Conservation (phyloP, 2,329 filamentous ascomycete genomes). For the Chlorencoelia australis region DNA sequence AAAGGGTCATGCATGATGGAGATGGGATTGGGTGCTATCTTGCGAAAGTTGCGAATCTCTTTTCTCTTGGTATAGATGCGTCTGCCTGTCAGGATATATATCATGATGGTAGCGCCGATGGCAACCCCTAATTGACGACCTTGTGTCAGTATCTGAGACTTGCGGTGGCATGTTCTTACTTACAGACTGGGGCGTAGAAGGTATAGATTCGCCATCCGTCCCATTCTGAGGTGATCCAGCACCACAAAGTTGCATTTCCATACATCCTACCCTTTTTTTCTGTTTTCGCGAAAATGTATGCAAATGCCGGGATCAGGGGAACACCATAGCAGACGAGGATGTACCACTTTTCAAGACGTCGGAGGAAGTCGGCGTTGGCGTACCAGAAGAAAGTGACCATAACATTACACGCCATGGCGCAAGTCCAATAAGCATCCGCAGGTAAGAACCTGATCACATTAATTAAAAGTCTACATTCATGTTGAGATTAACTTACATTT, state of each 20-base stretch:
- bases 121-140: slow-evolving; percentile 40
- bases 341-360: slow-evolving; percentile 61
- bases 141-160: too few species aligned
- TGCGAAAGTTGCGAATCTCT: too few species aligned
- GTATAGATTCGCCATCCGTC: slow-evolving; percentile 62
- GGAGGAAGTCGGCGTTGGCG: slow-evolving; percentile 54
- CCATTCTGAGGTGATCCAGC: slow-evolving; percentile 61
- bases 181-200: slow-evolving; percentile 68
- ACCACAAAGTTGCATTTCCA: slow-evolving; percentile 70
- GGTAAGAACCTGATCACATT: slow-evolving; percentile 81
- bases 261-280: slow-evolving; percentile 50
- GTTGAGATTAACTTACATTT: slow-evolving; percentile 65
- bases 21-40: too few species aligned
- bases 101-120: slow-evolving; percentile 50
- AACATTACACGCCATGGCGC: slow-evolving; percentile 77
- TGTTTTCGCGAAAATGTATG: slow-evolving; percentile 54
- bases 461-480: too few species aligned
- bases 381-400: slow-evolving; percentile 72
- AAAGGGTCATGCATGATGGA: too few species aligned
- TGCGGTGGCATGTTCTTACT: too few species aligned
- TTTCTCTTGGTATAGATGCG: slow-evolving; percentile 59
- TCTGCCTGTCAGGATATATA: slow-evolving; percentile 56
- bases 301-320: slow-evolving; percentile 57
- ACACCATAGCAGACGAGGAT: slow-evolving; percentile 61
- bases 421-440: slow-evolving; percentile 65